Evolutionary conservation across 257 asterid species (phyloP), one percentile per base, ranked within the genome.

Genomic region (Gardenia jasminoides): DNA sequence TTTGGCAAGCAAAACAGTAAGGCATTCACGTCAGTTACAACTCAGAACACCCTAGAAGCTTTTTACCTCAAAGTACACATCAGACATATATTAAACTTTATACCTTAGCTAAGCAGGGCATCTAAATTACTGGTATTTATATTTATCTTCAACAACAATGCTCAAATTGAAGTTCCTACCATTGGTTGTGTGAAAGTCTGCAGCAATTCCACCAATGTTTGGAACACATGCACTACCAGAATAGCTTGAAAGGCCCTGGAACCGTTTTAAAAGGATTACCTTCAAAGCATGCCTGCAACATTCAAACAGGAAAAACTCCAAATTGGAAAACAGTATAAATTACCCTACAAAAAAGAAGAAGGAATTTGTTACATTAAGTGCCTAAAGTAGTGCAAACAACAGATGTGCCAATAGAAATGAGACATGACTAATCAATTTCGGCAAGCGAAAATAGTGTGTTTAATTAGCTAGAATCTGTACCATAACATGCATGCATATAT

Each of bases 211-310:
- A 95, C 99, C 99, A 98, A 36, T 95, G 98, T 78, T 92, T 92
- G 16, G 99, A 92, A 39, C 94, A 92, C 99, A 96, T 96, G 88
- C 99, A 96, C 87, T 68, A 88, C 88, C 89, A 90, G 77, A 96
- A 96, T 44, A 93, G 90, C 92, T 91, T 96, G 90, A 90, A 96
- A 74, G 99, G 99, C 59, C 97, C 98, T 16, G 98, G 99, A 82
- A 96, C 83, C 65, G 99, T 96, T 86, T 90, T 96, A 81, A 96
- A 96, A 61, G 99, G 98, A 75, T 96, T 96, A 71, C 99, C 99
- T 86, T 95, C 99, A 77, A 93, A 95, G 78, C 95, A 90, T 30
- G 97, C 97, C 99, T 95, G 80, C 71, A 72, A 66, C 1, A 47
- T 66, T 30, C 16, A 30, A 48, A 76, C 0, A 16, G 8, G 48